phyloP scores from a whole-genome alignment of 129 eudicot genomes.

The Centella asiatica region DNA sequence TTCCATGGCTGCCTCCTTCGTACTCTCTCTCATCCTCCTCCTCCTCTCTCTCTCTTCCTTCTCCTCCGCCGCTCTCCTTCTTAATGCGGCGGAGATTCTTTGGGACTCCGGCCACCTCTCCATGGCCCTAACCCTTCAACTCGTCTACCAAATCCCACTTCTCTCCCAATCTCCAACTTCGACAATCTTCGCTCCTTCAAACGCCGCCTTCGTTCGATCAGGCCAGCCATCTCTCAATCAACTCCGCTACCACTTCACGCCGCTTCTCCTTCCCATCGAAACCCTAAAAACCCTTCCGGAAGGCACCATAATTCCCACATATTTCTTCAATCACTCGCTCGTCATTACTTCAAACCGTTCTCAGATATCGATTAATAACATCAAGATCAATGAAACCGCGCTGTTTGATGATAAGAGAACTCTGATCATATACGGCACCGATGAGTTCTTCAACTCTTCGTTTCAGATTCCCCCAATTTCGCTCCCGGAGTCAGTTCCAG shows the following conservation, averaged over 20 bases:
- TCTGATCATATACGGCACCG: neutral
- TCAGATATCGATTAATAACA: neutral
- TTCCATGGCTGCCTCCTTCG: neutral
- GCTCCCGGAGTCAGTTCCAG: neutral
- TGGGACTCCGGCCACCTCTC: neutral
- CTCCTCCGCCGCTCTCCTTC: neutral
- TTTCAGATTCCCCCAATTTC: neutral
- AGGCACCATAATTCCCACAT: neutral
- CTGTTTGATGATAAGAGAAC: neutral
- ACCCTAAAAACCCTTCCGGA: neutral
- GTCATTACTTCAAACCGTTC: neutral
- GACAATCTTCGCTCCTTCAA: neutral
- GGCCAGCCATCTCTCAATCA: neutral
- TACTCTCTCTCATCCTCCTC: neutral
- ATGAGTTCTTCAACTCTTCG: slow-evolving; percentile 1
- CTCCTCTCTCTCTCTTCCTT: neutral
- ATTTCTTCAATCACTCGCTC: neutral
- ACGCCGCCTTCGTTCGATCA: neutral
- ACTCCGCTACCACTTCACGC: slow-evolving; percentile 1
- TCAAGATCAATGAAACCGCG: neutral
- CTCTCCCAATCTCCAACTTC: neutral
- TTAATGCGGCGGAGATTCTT: neutral
- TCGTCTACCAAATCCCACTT: neutral
- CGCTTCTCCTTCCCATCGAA: neutral
- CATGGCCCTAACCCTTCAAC: slow-evolving; percentile 1